Evolutionary conservation across 352 stramenopile genomes (phyloP), one percentile per base, ranked within the genome.

Genomic region (Pseudoperonospora humuli): DNA sequence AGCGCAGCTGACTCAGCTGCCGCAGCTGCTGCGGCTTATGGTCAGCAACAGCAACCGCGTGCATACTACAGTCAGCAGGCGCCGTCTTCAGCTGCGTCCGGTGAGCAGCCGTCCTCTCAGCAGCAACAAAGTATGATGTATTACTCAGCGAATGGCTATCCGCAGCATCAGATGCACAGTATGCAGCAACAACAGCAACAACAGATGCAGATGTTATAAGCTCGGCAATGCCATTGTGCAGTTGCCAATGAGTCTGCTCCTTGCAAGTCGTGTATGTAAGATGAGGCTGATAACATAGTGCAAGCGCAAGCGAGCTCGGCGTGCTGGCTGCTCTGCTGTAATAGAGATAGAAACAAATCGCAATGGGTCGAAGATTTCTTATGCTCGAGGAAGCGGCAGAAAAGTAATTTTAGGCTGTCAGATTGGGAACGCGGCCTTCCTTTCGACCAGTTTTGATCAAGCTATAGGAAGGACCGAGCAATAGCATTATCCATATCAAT

Each of bases 171-270:
- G 63, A 84, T 88, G 73, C 76, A 88, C 63, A 74, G 55, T 64
- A 59, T 81, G 53, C 67, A 70, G 53, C 52, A 60, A 28, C 51
- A 57, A 19, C 46, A n/a, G n/a, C n/a, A 50, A 45, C 45, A 54
- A 43, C 64, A 75, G 53, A 84, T 88, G 76, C 76, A 82, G 46
- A 73, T 85, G 57, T 75, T 81, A 74, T 81, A 75, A 73, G 45
- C 35, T 24, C 32, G 55, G 47, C 41, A 44, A 45, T 37, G 36
- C 31, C 36, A 39, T 9, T 26, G 36, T 54, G 50, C 27, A 39
- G 34, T 54, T 26, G 45, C 40, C 28, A 54, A 57, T 28, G 29
- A 34, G 55, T 55, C 35, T 64, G 44, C 41, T 49, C 24, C 41
- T 47, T 51, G 54, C 29, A 56, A 35, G 55, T 55, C 51, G 55